Percentiles rank a stretch among this genome's conserved stretches.
These are phyloP conservation scores for Globisporangium canariense DNA, from an alignment of 352 stramenopile genomes.

Conservation along the genomic window DNA sequence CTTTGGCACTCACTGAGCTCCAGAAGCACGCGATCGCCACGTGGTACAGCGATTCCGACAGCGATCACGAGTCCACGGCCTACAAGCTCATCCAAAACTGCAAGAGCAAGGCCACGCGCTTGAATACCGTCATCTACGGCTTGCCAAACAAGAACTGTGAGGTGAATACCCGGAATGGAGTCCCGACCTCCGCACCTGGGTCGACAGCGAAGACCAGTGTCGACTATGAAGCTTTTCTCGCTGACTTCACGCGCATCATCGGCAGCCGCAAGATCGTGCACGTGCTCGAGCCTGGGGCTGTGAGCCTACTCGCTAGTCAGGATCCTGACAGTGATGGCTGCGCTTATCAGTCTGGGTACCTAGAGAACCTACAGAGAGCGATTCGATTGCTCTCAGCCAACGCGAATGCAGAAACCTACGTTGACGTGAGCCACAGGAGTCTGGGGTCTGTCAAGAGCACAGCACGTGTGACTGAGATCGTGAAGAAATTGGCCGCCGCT, in stretches of 20 bases:
- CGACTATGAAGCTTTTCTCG: conserved; percentile 51
- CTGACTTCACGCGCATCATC: conserved; percentile 30
- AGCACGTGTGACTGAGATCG: conserved; percentile 28
- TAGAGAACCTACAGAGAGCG: conserved; percentile 48
- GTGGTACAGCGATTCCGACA: not conserved
- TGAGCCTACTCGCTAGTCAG: conserved; percentile 36
- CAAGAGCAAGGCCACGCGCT: conserved; percentile 17
- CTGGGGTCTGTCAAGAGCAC: conserved; percentile 12
- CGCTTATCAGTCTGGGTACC: conserved; percentile 34
- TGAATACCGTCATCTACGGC: conserved; percentile 63
- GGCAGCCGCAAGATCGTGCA: conserved; percentile 56
- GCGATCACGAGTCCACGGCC: not conserved
- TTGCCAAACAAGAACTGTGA: conserved; percentile 63
- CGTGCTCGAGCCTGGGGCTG: conserved; percentile 62
- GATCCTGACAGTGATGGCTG: conserved; percentile 28
- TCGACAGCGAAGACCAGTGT: conserved; percentile 33
- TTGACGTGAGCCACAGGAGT: conserved; percentile 67
- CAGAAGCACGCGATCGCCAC: not conserved
- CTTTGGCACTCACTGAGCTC: not conserved
- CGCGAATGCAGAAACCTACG: conserved; percentile 55
- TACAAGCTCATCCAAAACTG: not conserved
- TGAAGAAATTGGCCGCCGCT: conserved; percentile 23
- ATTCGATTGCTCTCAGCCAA: conserved; percentile 52
- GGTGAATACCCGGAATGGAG: not conserved
- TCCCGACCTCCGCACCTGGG: no score